Percentiles rank a stretch among this genome's conserved stretches.
phyloP scores from a whole-genome alignment of 345 rosid species.

The Gossypium australe region DNA sequence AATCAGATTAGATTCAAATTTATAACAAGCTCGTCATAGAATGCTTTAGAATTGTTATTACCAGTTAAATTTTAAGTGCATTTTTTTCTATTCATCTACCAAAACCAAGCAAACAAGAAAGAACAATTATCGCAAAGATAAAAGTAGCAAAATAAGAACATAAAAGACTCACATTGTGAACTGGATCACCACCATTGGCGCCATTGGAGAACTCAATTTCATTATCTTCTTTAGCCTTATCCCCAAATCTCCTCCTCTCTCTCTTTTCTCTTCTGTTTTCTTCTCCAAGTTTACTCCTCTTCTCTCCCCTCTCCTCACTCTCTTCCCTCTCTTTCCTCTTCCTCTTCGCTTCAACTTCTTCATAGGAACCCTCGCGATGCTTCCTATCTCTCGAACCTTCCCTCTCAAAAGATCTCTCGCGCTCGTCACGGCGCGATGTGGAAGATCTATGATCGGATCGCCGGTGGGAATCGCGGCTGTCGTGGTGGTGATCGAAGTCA shows the following conservation, averaged over 20 bases:
- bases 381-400: constrained; percentile 30
- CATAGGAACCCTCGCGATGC: constrained; percentile 31
- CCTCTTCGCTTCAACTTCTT: constrained; percentile 34
- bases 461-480: constrained; percentile 43
- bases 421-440: constrained; percentile 36
- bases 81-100: background rate
- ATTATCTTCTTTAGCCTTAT: constrained; percentile 28
- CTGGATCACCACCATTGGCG: constrained; percentile 19
- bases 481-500: constrained; percentile 33
- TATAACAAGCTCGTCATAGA: background rate
- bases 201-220: constrained; percentile 19
- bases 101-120: background rate
- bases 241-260: constrained; percentile 51
- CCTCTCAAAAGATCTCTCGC: constrained; percentile 26
- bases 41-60: background rate
- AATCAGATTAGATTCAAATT: background rate
- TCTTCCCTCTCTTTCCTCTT: constrained; percentile 35
- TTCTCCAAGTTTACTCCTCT: constrained; percentile 43
- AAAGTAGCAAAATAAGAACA: background rate
- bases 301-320: constrained; percentile 34
- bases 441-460: constrained; percentile 48
- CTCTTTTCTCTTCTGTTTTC: constrained; percentile 36
- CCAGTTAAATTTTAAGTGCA: background rate
- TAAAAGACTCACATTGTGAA: constrained; percentile 46
- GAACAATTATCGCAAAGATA: background rate